These are phyloP conservation scores for Trichoderma sp. DNA, from an alignment of 2,329 filamentous ascomycete genomes.

Conservation along the genomic window DNA sequence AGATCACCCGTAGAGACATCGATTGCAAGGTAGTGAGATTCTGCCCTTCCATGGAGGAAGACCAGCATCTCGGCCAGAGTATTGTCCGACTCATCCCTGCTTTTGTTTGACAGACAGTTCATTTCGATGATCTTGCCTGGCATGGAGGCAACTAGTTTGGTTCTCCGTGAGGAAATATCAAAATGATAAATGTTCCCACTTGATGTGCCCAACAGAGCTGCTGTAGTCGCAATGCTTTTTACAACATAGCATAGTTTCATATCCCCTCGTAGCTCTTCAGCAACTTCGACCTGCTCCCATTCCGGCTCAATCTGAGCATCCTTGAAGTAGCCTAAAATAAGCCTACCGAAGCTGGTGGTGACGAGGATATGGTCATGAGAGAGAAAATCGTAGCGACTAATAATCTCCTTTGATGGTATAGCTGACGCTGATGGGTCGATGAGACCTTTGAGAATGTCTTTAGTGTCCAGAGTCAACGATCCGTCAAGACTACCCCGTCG, in stretches of 20 bases:
- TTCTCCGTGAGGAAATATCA: conserved; percentile 24
- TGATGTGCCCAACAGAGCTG: conserved; percentile 49
- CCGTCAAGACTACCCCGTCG: not conserved
- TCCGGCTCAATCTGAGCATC: conserved; percentile 19
- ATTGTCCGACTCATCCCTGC: not conserved
- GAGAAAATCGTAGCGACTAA: conserved; percentile 64
- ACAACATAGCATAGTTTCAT: conserved; percentile 49
- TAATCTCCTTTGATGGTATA: conserved; percentile 35
- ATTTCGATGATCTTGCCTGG: conserved; percentile 52
- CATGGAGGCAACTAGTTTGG: conserved; percentile 39
- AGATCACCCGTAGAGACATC: conserved; percentile 32
- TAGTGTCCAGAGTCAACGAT: conserved; percentile 31
- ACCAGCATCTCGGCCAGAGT: conserved; percentile 39
- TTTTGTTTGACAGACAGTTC: conserved; percentile 36
- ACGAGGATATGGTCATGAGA: conserved; percentile 51
- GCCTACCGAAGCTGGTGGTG: conserved; percentile 57
- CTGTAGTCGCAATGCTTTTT: conserved; percentile 36
- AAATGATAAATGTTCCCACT: conserved; percentile 49
- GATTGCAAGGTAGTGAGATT: conserved; percentile 44
- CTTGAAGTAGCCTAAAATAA: conserved; percentile 48
- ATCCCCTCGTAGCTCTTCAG: conserved; percentile 35
- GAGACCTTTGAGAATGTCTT: conserved; percentile 31
- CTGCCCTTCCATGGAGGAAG: conserved; percentile 45
- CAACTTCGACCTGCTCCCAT: conserved; percentile 45
- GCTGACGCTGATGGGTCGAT: not conserved